Evolutionary conservation across 2,329 filamentous ascomycete genomes (phyloP), one percentile per base, ranked within the genome.

Genomic region (Hypoxylon sp.): DNA sequence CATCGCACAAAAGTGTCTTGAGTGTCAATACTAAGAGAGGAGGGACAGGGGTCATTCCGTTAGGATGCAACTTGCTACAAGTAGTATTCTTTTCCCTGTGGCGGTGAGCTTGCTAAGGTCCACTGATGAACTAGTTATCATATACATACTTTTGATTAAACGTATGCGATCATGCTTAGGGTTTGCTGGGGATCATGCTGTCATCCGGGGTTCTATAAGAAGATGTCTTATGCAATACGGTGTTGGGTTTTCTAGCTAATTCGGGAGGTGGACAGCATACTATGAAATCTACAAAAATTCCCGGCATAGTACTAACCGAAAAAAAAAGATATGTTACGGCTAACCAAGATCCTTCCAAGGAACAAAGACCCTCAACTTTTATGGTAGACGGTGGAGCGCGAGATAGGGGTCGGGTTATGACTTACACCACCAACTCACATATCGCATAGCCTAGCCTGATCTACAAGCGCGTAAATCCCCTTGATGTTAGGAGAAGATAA

Each of bases 41-140:
- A 60, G 38, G 56, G 60, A 41, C 68, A 69, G 50, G 70, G 70
- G 53, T 62, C 30, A 53, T 64, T 51, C 52, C 45, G 56, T 56
- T 58, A 66, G 59, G 62, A 66, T 71, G 68, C 57, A 69, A 52
- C 63, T 68, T 48, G 62, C 66, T 71, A 56, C 46, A 67, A 63
- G 55, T n/a, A 55, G 60, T 71, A 53, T 63, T 34, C 51, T 60
- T 50, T 61, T 62, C 38, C 57, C 52, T 25, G 49, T 65, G 49
- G 70, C 70, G 70, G 68, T 70, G 68, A 69, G 62, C 56, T 67
- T 64, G 25, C 36, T 63, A 3, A 58, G 36, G 30, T 23, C 21
- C 21, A 50, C 56, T 19, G 25, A 32, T 50, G 14, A 23, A 50
- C 32, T 65, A 60, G 52, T 30, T 17, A 46, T 43, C 45, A 21